A percentile compares a stretch with the other conserved stretches of the same genome.
phyloP scores from a whole-genome alignment of 73 alveolate species.

The Tetrahymena elliotti region DNA sequence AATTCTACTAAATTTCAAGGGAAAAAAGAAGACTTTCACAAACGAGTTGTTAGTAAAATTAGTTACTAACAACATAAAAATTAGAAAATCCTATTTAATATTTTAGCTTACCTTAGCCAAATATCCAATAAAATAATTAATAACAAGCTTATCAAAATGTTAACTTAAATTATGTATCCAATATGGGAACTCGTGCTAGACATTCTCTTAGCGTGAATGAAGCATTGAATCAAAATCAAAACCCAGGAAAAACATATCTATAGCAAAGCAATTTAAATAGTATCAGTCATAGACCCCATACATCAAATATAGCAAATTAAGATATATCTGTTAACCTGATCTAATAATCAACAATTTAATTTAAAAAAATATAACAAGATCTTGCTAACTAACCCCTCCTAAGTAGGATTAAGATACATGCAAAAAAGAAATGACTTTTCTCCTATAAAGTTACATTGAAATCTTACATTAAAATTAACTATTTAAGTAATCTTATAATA shows the following conservation, averaged over 20 bases:
- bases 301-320: background rate
- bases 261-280: background rate
- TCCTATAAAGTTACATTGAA: too few species aligned
- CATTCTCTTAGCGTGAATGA: background rate
- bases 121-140: background rate
- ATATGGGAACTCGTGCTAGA: background rate
- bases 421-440: background rate
- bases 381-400: background rate
- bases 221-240: background rate
- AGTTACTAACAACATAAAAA: background rate
- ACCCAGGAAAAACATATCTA: background rate
- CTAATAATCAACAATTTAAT: background rate
- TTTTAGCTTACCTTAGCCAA: background rate
- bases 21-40: background rate
- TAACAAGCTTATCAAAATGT: too few species aligned
- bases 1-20: background rate
- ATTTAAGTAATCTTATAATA: too few species aligned
- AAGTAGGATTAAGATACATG: background rate
- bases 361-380: background rate
- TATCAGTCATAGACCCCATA: background rate
- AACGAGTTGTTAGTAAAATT: background rate
- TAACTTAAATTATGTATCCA: background rate
- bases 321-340: background rate
- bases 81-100: background rate
- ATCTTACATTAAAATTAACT: too few species aligned